Evolutionary conservation across 306 rosid genomes (phyloP).

Genomic region (Aeschynomene evenia): DNA sequence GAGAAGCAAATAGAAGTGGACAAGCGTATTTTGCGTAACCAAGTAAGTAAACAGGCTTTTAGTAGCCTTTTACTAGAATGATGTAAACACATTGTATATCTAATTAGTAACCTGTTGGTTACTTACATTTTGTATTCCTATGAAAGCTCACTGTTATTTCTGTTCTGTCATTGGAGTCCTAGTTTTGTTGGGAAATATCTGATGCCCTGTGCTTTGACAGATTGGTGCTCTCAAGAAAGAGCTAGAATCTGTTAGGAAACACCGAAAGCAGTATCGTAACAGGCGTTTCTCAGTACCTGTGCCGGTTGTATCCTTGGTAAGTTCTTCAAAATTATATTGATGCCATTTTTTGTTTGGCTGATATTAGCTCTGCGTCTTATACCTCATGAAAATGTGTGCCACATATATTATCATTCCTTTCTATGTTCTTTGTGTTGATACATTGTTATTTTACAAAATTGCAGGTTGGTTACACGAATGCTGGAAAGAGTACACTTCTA

Average conservation of each 20-base stretch:
- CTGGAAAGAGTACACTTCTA: constrained; percentile 95
- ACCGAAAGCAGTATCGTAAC: constrained; percentile 85
- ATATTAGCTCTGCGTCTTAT: constrained; percentile 14
- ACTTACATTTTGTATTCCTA: constrained; percentile 2
- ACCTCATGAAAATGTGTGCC: not conserved
- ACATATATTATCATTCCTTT: constrained; percentile 1
- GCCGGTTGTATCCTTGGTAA: constrained; percentile 91
- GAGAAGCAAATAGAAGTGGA: constrained; percentile 98
- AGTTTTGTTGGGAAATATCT: constrained; percentile 16
- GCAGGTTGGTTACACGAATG: constrained; percentile 97
- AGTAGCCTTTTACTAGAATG: too few species aligned
- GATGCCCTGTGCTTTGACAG: constrained; percentile 49
- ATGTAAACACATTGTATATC: not conserved
- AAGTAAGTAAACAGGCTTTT: constrained; percentile 52
- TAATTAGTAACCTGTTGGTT: constrained; percentile 12
- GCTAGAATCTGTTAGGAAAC: constrained; percentile 86
- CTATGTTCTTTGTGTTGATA: constrained; percentile 10
- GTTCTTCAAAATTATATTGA: constrained; percentile 16
- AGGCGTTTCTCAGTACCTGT: constrained; percentile 82
- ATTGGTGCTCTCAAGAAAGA: constrained; percentile 76
- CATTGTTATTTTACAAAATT: constrained; percentile 30
- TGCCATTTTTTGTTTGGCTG: constrained; percentile 14
- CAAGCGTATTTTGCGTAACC: constrained; percentile 89
- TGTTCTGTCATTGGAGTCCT: constrained; percentile 1
- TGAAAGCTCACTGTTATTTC: not conserved